Evolutionary conservation across 257 asterid genomes (phyloP), one percentile per base, ranked within the genome.

Genomic region (Jacaranda copaia): DNA sequence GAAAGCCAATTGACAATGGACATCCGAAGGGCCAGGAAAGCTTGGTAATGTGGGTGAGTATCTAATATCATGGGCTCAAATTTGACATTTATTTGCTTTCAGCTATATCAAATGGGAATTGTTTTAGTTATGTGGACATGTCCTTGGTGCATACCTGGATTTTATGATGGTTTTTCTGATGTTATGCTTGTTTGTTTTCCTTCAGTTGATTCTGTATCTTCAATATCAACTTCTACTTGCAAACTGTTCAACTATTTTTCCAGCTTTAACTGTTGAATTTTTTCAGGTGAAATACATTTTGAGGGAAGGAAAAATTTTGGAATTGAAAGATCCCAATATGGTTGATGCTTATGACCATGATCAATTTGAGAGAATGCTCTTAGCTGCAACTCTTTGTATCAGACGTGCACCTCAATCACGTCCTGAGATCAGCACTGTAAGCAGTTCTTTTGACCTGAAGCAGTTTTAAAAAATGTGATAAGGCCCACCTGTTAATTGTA

Each of bases 1-100:
- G 91, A 85, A 91, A 91, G 80, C 92, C 98, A 72, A 91, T 93
- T 13, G 94, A 89, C 68, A 85, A 83, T 46, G 83, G 81, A 68
- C 84, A 76, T 68, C 82, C 87, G 51, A 87, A 85, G 77, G 98
- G 96, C 58, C 88, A 88, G 68, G 90, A 81, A 75, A 91, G 94
- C 90, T 85, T 93, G 82, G 93, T 91, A 18, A 80, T 88, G 86
- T 93, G 98, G 98, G 98, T 93, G 76, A 77, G 94, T 78, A 68
- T 71, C 75, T 77, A 73, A 32, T 59, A 5, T 70, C 65, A 60
- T 66, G 15, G 61, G 48, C 46, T 43, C 62, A 40, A 25, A 14
- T 57, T 80, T 60, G 32, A 38, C 18, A 32, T 75, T 69, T 68
- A 39, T 51, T 49, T 45, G 43, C 68, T 62, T 35, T 68, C n/a